Conservation (phyloP, 129 eudicot genomes). For the Artemisia annua region DNA sequence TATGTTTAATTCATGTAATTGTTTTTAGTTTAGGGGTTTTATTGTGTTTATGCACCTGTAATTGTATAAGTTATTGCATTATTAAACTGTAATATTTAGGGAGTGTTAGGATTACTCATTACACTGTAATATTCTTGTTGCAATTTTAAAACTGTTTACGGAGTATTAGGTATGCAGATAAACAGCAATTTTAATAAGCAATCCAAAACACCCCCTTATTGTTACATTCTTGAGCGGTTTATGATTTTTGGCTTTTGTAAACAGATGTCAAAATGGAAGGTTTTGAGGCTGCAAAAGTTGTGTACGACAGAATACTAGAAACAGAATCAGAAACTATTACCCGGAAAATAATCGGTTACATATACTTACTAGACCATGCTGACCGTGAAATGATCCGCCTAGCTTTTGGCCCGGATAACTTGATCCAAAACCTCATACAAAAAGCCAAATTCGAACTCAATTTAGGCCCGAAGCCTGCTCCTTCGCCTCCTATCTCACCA, state of each 20-base stretch:
- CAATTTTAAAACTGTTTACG: too few relatives aligned
- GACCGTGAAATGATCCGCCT: slow-evolving; percentile 60
- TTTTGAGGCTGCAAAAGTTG: slow-evolving; percentile 52
- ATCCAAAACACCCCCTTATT: background rate
- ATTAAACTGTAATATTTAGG: background rate
- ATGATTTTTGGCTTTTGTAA: slow-evolving; percentile 27
- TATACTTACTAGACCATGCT: slow-evolving; percentile 47
- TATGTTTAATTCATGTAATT: background rate
- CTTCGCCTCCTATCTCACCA: slow-evolving; percentile 51
- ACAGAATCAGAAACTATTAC: slow-evolving; percentile 56
- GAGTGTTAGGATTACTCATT: too few relatives aligned
- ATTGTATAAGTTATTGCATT: background rate
- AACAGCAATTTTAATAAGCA: too few relatives aligned
- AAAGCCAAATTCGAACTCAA: slow-evolving; percentile 48
- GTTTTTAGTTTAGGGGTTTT: slow-evolving; percentile 13
- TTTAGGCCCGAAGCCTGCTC: slow-evolving; percentile 30
- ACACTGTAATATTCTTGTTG: too few relatives aligned
- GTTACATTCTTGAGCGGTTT: slow-evolving; percentile 9
- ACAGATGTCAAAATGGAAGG: slow-evolving; percentile 55
- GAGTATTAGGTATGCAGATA: too few relatives aligned
- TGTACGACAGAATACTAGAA: slow-evolving; percentile 48
- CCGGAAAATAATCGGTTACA: slow-evolving; percentile 51
- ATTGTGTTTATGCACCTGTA: slow-evolving; percentile 7
- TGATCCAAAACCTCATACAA: slow-evolving; percentile 43
- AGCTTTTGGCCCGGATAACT: slow-evolving; percentile 58